Percentiles rank a stretch among this genome's conserved stretches.
Conservation (phyloP, 352 stramenopile genomes). For the Halophytophthora polymorphica region DNA sequence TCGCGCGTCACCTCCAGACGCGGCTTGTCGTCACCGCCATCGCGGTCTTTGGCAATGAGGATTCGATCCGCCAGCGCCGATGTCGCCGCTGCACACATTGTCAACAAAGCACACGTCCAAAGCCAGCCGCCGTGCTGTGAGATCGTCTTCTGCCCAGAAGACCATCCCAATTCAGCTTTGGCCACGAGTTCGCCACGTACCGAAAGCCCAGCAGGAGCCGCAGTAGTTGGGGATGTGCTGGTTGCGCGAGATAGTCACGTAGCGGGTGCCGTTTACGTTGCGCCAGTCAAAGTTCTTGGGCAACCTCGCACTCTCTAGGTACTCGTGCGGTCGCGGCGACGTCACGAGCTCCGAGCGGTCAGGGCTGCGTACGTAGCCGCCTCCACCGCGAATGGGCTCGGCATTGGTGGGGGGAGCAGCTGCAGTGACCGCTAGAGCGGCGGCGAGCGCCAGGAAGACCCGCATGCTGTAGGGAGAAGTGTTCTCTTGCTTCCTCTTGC, state of each 20-base stretch:
- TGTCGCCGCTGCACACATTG: constrained; percentile 49
- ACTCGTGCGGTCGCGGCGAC: constrained; percentile 61
- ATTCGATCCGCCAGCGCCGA: constrained; percentile 87
- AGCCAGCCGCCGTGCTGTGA: neutral
- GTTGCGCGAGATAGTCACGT: constrained; percentile 81
- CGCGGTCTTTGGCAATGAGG: constrained; percentile 74
- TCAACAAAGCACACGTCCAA: constrained; percentile 1
- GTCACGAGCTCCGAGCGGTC: constrained; percentile 69
- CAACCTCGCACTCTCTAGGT: constrained; percentile 63
- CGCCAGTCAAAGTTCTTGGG: constrained; percentile 94
- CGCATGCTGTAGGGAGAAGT: constrained; percentile 7
- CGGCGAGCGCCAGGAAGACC: constrained; percentile 10
- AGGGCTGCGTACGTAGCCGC: constrained; percentile 67
- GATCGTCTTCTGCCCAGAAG: neutral
- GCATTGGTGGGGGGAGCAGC: constrained; percentile 1
- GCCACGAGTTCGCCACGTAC: constrained; percentile 24
- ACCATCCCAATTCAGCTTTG: constrained; percentile 2
- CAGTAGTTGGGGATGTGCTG: constrained; percentile 89
- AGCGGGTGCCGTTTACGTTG: constrained; percentile 78
- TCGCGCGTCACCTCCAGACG: constrained; percentile 68
- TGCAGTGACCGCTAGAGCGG: constrained; percentile 1
- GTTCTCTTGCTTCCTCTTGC: constrained; percentile 15
- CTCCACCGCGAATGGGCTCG: constrained; percentile 20
- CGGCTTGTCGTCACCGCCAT: constrained; percentile 35
- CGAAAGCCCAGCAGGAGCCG: constrained; percentile 87